Conservation (phyloP, 1,284 basidiomycete species). For the Acaromyces ingoldii region DNA sequence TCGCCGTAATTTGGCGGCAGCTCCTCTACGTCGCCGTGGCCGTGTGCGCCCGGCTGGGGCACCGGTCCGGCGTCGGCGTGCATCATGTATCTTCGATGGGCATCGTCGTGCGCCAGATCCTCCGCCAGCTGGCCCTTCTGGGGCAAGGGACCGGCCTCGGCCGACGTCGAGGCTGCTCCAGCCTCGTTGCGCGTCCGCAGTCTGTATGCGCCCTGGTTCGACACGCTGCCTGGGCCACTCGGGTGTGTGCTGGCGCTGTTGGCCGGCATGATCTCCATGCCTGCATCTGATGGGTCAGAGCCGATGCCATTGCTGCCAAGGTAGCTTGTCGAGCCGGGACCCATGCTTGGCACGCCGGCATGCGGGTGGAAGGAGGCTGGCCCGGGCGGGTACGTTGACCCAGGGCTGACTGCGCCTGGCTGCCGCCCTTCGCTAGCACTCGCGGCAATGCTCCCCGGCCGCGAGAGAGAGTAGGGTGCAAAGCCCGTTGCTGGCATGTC, state of each 20-base stretch:
- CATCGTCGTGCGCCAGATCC: not conserved
- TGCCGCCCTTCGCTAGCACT: constrained; percentile 23
- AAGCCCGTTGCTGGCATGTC: not conserved
- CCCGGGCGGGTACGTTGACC: not conserved
- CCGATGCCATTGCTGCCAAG: too few relatives aligned
- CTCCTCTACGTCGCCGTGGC: too few relatives aligned
- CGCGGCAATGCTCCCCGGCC: constrained; percentile 15
- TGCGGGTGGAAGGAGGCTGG: not conserved
- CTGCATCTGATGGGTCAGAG: not conserved
- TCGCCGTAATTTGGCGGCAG: too few relatives aligned
- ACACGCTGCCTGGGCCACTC: not conserved
- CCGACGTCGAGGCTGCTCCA: not conserved
- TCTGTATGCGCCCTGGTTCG: not conserved
- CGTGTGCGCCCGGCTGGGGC: not conserved
- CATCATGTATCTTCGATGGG: not conserved
- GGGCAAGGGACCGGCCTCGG: constrained; percentile 7
- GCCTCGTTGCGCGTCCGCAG: not conserved
- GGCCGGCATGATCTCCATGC: not conserved
- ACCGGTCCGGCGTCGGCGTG: not conserved
- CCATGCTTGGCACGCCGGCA: not conserved
- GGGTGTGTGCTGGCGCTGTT: not conserved
- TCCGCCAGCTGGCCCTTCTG: constrained; percentile 1
- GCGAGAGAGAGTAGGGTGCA: not conserved
- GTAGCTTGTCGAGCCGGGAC: not conserved
- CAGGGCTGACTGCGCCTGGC: not conserved